These are phyloP conservation scores for Sclerotinia minor DNA, from an alignment of 2,329 filamentous ascomycete genomes.

Conservation along the genomic window DNA sequence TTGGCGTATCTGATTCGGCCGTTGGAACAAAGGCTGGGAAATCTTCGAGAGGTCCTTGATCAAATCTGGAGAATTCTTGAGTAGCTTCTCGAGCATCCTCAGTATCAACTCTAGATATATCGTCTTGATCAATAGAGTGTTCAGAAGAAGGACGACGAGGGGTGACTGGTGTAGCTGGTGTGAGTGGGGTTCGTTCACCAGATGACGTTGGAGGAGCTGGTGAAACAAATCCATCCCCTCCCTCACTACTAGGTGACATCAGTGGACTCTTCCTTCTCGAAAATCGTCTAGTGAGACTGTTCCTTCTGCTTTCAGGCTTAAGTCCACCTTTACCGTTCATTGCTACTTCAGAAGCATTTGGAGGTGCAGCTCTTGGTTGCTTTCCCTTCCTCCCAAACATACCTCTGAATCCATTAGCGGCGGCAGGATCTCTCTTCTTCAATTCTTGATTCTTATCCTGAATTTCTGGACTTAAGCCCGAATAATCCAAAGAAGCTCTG, in stretches of 20 bases:
- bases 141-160: constrained; percentile 46
- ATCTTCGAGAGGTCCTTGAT: constrained; percentile 84
- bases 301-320: constrained; percentile 33
- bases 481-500: constrained; percentile 34
- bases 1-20: constrained; percentile 30
- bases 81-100: constrained; percentile 59
- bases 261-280: constrained; percentile 45
- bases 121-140: constrained; percentile 47
- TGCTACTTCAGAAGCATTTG: constrained; percentile 25
- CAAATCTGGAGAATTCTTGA: constrained; percentile 67
- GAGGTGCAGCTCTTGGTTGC: constrained; percentile 27
- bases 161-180: constrained; percentile 34
- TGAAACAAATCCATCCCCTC: constrained; percentile 34
- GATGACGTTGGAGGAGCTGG: constrained; percentile 40
- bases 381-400: constrained; percentile 61
- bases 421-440: constrained; percentile 49
- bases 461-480: constrained; percentile 47
- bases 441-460: constrained; percentile 53
- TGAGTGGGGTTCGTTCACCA: constrained; percentile 37
- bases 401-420: constrained; percentile 57
- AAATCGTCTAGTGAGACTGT: constrained; percentile 43
- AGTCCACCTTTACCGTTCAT: constrained; percentile 43
- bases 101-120: constrained; percentile 60
- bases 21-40: constrained; percentile 79
- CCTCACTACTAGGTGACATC: constrained; percentile 28